A percentile compares a stretch with the other conserved stretches of the same genome.
Conservation (phyloP, 805 yeast genomes). For the Wickerhamiella sorbophila region DNA sequence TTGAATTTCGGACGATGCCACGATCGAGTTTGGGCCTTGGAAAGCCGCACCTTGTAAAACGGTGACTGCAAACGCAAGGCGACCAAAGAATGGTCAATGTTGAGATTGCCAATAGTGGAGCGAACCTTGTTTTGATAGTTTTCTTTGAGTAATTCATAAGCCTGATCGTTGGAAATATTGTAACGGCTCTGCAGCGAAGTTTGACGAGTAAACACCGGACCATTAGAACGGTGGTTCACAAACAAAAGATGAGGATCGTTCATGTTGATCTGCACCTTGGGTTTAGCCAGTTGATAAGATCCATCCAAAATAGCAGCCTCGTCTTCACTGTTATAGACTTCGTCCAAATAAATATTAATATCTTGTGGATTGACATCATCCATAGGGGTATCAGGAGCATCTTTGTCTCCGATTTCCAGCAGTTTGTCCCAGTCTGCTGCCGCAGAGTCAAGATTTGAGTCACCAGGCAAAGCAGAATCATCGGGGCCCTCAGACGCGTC, state of each 20-base stretch:
- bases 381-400: neutral
- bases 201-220: slow-evolving; percentile 37
- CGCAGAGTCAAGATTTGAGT: slow-evolving; percentile 6
- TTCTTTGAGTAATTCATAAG: slow-evolving; percentile 66
- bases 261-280: slow-evolving; percentile 45
- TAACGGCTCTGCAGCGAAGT: slow-evolving; percentile 44
- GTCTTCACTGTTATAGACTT: slow-evolving; percentile 23
- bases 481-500: neutral
- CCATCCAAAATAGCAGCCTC: slow-evolving; percentile 73
- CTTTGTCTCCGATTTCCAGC: slow-evolving; percentile 32
- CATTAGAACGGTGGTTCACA: slow-evolving; percentile 29
- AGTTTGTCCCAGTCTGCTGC: slow-evolving; percentile 24
- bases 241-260: slow-evolving; percentile 75
- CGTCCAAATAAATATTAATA: slow-evolving; percentile 20
- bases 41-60: slow-evolving; percentile 64
- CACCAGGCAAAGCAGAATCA: neutral
- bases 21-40: slow-evolving; percentile 52
- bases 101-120: slow-evolving; percentile 79
- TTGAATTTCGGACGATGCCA: slow-evolving; percentile 70
- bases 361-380: slow-evolving; percentile 8
- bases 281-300: slow-evolving; percentile 21
- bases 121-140: slow-evolving; percentile 87
- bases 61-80: slow-evolving; percentile 83
- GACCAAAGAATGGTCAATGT: slow-evolving; percentile 82
- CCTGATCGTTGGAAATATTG: slow-evolving; percentile 77